Evolutionary conservation across 805 yeast genomes (phyloP), one percentile per base, ranked within the genome.

Genomic region (Clavispora vitiphila): DNA sequence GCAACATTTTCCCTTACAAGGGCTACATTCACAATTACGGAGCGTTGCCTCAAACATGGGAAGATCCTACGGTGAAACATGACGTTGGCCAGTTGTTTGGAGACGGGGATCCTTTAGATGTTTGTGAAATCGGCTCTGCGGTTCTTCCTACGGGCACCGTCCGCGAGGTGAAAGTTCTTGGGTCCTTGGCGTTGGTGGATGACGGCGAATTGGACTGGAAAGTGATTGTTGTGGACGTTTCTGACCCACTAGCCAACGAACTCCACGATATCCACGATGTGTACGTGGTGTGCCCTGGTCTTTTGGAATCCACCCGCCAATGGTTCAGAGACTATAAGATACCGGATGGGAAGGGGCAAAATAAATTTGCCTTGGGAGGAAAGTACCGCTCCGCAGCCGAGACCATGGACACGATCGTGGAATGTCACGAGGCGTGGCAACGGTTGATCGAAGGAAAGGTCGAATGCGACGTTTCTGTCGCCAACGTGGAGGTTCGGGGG

Each of bases 1-100:
- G 96, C 74, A 93, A 93, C 80, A 81, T 95, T 67, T 91, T 91
- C 87, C 99, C 99, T 40, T 96, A 86, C 76, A 95, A 93, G 67
- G 99, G 99, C 57, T 91, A 93, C 76, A 91, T 91, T 56, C 96
- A 89, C 75, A 93, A 93, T 76, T 91, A 91, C 66, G 99, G 98
- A 66, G 97, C 97, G 38, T 85, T 91, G 79, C 98, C 98, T 53
- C 97, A 91, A 67, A 83, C 89, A 37, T 83, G 89, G 89, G 89
- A 83, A 65, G 86, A 83, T 58, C 76, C 76, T 37, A 65, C 86
- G 80, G 65, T 78, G 69, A 80, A 56, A 35, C 55, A 61, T 41
- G 63, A 55, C 67, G 64, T 80, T 69, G 58, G 78, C 21, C 62
- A 56, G 11, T 55, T 65, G 16, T 60, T 65, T 46, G 99, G 99